Base-by-base conservation (phyloP, 208 protist species). In the Leishmania arabica region DNA sequence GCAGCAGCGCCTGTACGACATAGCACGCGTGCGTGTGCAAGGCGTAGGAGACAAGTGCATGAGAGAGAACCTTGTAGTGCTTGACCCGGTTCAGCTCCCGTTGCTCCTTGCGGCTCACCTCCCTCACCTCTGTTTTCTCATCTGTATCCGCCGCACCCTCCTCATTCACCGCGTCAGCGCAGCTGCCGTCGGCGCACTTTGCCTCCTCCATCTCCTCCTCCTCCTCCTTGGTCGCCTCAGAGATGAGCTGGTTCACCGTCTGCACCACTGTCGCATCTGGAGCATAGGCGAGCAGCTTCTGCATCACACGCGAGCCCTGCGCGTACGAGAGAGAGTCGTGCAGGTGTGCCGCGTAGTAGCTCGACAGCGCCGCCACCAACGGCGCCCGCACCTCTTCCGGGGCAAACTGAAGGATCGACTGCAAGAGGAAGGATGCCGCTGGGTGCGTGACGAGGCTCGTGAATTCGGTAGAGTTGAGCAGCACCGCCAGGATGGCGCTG, bases 281-380 rank as follows among this genome's bases (percentile, higher is more conserved):
- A 1, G 89, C 89, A 78, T 95, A 95, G 15, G 90, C 91, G 6
- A 96, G 81, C 78, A 96, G 75, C 77, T 96, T 96, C 88, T 98
- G 95, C 87, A 98, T 88, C 42, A 95, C 91, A 68, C 91, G 92
- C 42, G 93, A 96, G 51, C 95, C 92, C 86, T 95, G 91, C 49
- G 90, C 74, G 84, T 90, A 93, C 3, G 89, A 84, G 24, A 96
- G 77, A 37, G 89, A 83, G 49, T 89, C 80, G 40, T 85, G 90
- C 56, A 96, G 72, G 73, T 95, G 58, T 15, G 75, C 42, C 0
- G 79, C 73, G 77, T 93, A 92, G 49, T 86, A 84, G 15, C 53
- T 65, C 15, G 89, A 74, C 6, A 93, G 75, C 11, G 79, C 87
- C 42, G 83, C 81, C 24, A 89, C 83, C 27, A 96, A 77, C 60